phyloP scores from a whole-genome alignment of 192 early-diverging fungal species.

The Podila epigama region DNA sequence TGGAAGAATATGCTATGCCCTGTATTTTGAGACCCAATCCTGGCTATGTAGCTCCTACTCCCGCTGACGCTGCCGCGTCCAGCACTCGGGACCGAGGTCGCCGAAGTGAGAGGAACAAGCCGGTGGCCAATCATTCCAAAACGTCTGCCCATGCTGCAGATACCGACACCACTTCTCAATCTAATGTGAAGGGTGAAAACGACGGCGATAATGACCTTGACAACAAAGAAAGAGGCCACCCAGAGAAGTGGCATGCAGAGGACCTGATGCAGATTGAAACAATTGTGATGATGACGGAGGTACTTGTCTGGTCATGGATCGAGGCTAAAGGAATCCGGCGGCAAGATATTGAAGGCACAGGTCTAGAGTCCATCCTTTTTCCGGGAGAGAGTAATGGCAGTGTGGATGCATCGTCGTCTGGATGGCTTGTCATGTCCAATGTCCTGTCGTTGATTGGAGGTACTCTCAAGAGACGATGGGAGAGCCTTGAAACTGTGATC shows the following conservation, averaged over 20 bases:
- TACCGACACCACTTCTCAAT: no score
- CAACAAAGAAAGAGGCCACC: not conserved
- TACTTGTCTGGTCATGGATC: constrained; percentile 36
- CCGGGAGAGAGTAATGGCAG: not conserved
- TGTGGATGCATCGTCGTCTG: not conserved
- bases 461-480: constrained; percentile 28
- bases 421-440: constrained; percentile 30
- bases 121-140: no score
- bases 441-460: constrained; percentile 19
- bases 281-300: constrained; percentile 39
- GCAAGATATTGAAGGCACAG: constrained; percentile 25
- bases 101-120: no score
- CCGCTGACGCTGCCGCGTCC: not conserved
- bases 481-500: constrained; percentile 20
- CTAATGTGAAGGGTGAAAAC: no score
- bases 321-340: constrained; percentile 26
- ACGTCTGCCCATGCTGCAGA: no score
- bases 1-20: constrained; percentile 27
- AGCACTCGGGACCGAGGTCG: no score
- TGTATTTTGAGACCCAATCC: constrained; percentile 7
- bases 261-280: constrained; percentile 31
- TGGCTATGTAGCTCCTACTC: not conserved
- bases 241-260: constrained; percentile 28
- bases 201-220: not conserved
- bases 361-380: constrained; percentile 17